Conservation (phyloP, 345 rosid species). For the Eucalyptus marginata region DNA sequence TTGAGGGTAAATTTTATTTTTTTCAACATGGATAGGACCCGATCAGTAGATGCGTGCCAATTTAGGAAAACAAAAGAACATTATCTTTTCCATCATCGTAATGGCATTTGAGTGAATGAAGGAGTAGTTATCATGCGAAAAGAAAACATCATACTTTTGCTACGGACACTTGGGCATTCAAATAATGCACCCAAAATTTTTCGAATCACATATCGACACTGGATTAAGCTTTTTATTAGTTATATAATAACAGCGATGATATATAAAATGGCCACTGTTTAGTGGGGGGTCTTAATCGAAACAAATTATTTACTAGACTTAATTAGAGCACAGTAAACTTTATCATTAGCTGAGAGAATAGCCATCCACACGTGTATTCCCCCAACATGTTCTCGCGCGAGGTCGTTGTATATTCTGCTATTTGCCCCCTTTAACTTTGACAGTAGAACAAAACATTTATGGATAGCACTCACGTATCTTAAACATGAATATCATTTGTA, state of each 20-base stretch:
- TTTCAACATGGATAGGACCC: neutral
- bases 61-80: neutral
- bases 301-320: neutral
- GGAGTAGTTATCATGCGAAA: neutral
- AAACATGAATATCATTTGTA: neutral
- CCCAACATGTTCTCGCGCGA: neutral
- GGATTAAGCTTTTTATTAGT: neutral
- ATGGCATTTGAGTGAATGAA: neutral
- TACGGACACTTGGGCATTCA: neutral
- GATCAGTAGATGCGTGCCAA: neutral
- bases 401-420: neutral
- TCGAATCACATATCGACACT: neutral
- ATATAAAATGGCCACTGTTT: neutral
- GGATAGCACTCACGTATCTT: neutral
- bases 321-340: neutral
- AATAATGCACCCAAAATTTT: neutral
- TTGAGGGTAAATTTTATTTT: neutral
- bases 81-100: neutral
- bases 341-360: neutral
- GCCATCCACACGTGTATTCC: neutral
- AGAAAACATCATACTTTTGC: neutral
- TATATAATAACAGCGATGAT: neutral
- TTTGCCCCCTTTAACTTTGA: neutral
- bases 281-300: neutral
- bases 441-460: neutral